Conservation (phyloP, 257 asterid species). For the Avicennia marina region DNA sequence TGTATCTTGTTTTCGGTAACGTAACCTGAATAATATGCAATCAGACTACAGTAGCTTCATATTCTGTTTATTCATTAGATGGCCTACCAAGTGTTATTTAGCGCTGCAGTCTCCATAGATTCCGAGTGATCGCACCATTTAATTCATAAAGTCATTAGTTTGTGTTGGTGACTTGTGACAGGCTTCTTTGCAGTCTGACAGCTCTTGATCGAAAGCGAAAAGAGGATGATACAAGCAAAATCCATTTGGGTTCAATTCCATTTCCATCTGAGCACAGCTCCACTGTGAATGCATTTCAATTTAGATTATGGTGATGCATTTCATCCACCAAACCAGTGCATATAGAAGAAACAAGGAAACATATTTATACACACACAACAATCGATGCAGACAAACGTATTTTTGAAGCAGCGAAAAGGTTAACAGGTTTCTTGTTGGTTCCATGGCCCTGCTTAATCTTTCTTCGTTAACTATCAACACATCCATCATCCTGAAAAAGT, state of each 20-base stretch:
- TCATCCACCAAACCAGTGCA: not conserved
- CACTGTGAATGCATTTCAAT: slow-evolving; percentile 8
- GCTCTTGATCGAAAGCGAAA: too few relatives aligned
- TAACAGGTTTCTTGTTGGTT: not conserved
- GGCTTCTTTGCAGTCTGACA: too few relatives aligned
- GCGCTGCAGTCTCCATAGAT: too few relatives aligned
- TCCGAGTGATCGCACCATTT: too few relatives aligned
- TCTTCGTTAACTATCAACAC: not conserved
- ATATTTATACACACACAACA: slow-evolving; percentile 21
- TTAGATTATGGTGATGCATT: not conserved
- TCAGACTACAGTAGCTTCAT: too few relatives aligned
- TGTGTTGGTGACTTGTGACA: too few relatives aligned
- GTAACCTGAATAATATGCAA: too few relatives aligned
- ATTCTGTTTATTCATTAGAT: too few relatives aligned
- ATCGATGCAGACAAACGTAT: slow-evolving; percentile 7
- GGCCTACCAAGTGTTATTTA: too few relatives aligned
- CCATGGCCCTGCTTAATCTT: not conserved
- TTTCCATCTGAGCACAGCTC: not conserved
- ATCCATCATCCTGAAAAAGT: slow-evolving; percentile 2
- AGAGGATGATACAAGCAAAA: not conserved
- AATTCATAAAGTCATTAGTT: too few relatives aligned
- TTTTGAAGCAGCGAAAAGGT: slow-evolving; percentile 6
- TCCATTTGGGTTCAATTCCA: not conserved
- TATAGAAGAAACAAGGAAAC: not conserved
- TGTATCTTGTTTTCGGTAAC: too few relatives aligned